These are phyloP conservation scores for Extremus antarcticus DNA, from an alignment of 495 filamentous ascomycete genomes.

Conservation along the genomic window DNA sequence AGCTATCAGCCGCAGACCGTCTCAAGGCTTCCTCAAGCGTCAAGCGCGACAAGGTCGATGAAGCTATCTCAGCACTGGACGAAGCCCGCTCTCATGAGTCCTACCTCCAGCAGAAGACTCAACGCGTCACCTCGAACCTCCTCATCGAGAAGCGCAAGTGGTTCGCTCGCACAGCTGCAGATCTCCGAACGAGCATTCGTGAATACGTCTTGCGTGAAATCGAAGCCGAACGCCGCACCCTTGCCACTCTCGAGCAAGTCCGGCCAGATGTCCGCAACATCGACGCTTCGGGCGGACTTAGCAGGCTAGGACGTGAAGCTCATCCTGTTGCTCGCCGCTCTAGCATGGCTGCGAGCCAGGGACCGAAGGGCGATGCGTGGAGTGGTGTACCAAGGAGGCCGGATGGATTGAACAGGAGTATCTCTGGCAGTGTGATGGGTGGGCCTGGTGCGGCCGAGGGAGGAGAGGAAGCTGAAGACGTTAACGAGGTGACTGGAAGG, in stretches of 20 bases:
- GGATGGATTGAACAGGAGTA: conserved; percentile 63
- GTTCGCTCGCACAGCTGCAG: conserved; percentile 76
- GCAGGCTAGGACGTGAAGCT: conserved; percentile 74
- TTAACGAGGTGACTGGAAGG: conserved; percentile 38
- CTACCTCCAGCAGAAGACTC: conserved; percentile 70
- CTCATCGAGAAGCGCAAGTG: conserved; percentile 80
- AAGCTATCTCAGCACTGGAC: conserved; percentile 78
- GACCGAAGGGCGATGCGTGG: conserved; percentile 94
- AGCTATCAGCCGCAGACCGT: conserved; percentile 73
- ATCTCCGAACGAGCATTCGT: conserved; percentile 67
- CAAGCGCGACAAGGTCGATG: conserved; percentile 87
- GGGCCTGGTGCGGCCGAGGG: conserved; percentile 25
- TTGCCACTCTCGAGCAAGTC: conserved; percentile 84
- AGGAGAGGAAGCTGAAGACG: conserved; percentile 28
- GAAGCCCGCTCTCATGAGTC: conserved; percentile 71
- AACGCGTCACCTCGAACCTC: conserved; percentile 79
- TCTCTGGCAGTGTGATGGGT: conserved; percentile 56
- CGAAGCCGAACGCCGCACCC: conserved; percentile 82
- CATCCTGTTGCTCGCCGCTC: conserved; percentile 65
- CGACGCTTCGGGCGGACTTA: conserved; percentile 79
- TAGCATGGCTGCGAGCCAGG: conserved; percentile 75
- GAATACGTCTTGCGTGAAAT: conserved; percentile 93
- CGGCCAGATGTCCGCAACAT: conserved; percentile 89
- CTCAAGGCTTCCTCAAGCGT: conserved; percentile 75
- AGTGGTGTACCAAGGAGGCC: conserved; percentile 78